phyloP scores from a whole-genome alignment of 257 asterid genomes.

The Scutellaria minor region DNA sequence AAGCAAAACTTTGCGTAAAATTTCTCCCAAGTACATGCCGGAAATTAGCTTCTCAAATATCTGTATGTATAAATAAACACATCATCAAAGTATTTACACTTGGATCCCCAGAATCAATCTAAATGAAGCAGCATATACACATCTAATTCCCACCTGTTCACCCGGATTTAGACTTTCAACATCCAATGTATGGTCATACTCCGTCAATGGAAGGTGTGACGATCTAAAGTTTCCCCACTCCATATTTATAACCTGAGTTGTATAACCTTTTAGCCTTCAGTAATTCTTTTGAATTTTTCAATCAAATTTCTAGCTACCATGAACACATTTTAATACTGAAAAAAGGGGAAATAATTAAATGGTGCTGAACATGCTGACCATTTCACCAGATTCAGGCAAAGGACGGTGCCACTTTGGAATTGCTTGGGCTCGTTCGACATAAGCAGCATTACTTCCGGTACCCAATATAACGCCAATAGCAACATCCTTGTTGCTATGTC shows the following conservation, averaged over 20 bases:
- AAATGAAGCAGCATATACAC: constrained; percentile 15
- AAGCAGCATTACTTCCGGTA: constrained; percentile 93
- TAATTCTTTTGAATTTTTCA: not conserved
- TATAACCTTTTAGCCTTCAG: constrained; percentile 23
- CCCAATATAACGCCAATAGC: constrained; percentile 85
- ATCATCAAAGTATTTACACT: not conserved
- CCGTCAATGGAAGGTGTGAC: constrained; percentile 85
- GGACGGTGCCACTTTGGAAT: constrained; percentile 98
- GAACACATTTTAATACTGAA: not conserved
- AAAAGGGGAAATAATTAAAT: constrained; percentile 3
- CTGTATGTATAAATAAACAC: constrained; percentile 41
- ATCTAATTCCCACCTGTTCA: constrained; percentile 64
- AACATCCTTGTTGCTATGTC: constrained; percentile 61
- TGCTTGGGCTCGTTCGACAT: constrained; percentile 90
- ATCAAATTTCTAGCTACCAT: not conserved
- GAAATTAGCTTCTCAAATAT: constrained; percentile 86
- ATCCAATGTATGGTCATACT: constrained; percentile 72
- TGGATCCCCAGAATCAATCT: not conserved
- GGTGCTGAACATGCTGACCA: constrained; percentile 54
- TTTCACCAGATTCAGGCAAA: constrained; percentile 86
- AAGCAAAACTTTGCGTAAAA: constrained; percentile 72
- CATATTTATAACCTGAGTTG: constrained; percentile 81
- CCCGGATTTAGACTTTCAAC: constrained; percentile 83
- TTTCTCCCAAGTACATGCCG: constrained; percentile 97
- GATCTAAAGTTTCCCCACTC: constrained; percentile 98